These are phyloP conservation scores for Tetragonia tetragonoides DNA, from an alignment of 148 eudicot species.

Conservation along the genomic window DNA sequence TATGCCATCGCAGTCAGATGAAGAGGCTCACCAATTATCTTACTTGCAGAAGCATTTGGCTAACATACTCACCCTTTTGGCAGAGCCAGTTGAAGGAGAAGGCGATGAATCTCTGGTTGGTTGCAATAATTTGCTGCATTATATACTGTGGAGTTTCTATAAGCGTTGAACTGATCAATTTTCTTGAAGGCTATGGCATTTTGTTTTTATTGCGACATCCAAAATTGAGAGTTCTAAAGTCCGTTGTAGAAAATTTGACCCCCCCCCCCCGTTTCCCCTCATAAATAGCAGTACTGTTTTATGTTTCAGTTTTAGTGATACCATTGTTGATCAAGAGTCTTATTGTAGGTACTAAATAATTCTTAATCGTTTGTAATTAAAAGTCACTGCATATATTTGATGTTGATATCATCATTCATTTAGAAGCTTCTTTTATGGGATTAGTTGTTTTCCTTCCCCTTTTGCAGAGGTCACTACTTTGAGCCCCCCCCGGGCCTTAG, in stretches of 20 bases:
- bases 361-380: neutral
- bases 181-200: neutral
- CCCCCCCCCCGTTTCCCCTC: no score
- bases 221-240: neutral
- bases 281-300: neutral
- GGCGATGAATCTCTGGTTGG: conserved; percentile 84
- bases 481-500: no score
- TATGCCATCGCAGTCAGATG: conserved; percentile 98
- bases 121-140: conserved; percentile 18
- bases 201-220: neutral
- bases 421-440: neutral
- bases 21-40: conserved; percentile 96
- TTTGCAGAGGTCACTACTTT: no score
- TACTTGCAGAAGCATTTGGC: conserved; percentile 92
- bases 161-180: neutral
- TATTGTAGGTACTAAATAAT: neutral
- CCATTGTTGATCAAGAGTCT: neutral
- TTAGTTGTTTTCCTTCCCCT: neutral
- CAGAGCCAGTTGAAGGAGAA: conserved; percentile 79
- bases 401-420: neutral
- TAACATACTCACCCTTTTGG: conserved; percentile 80
- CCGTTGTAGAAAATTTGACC: no score
- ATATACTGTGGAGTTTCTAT: neutral
- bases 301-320: neutral
- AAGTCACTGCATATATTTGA: neutral